Evolutionary conservation across 75 land plant genomes (phyloP), one percentile per base, ranked within the genome.

Genomic region (Sequoia sempervirens): DNA sequence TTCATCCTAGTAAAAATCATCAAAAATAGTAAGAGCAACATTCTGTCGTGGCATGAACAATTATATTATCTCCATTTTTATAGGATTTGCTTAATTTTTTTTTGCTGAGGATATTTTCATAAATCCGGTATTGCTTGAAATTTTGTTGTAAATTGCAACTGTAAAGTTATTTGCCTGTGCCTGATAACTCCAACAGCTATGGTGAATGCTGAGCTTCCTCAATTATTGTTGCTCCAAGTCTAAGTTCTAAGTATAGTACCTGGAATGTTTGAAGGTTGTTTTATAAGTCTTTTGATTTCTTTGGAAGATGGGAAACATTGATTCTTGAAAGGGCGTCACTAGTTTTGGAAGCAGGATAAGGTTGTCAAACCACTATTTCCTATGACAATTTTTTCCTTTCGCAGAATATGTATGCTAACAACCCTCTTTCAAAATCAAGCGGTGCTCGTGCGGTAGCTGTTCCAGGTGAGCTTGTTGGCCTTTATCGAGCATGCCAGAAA

Each of bases 391-490:
- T 18, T 45, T 28, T 45, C 17, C 30, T 52, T 32, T 36, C 53
- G 61, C 93, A 95, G 96, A 82, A 95, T 84, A 95, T 95, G 96
- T 95, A 94, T 82, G 88, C 84, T 2, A 83, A 52, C 18, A 87
- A 95, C 81, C 84, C 88, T 66, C 38, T 81, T 15, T 73, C 83
- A 20, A 93, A 94, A 83, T 56, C 80, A 30, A 83, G 30, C 20
- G 98, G 98, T 0, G 84, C 88, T 5, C 89, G 94, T 61, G 86
- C 98, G 2, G 82, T 92, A 34, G 98, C 90, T 2, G 96, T 94
- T 45, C 98, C 96, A 28, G 93, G 93, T 10, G 98, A 94, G 83
- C 45, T 96, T 46, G 91, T 90, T 2, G 98, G 98, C 17, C 91
- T 94, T 10, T 82, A 90, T 83, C 80, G 88, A 40, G 92, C 89